Base-by-base conservation (phyloP, 148 eudicot genomes). In the Fagopyrum tataricum region DNA sequence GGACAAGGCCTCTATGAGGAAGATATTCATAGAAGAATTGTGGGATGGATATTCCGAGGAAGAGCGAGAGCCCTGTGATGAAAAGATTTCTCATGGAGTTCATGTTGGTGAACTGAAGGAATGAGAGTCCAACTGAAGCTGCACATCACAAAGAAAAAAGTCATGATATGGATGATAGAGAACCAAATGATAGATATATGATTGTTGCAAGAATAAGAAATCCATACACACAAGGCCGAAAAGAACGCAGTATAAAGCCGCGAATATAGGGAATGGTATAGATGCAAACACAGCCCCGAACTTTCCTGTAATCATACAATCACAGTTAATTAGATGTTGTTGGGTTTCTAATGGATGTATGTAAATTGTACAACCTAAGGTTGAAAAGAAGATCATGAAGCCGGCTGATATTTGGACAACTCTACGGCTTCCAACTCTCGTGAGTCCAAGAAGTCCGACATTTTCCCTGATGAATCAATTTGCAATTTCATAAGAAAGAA, bases 391-490 rank as follows among this genome's bases (percentile, higher is more conserved):
- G 74, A 96, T 92, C 99, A 96, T 96, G 84, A 96, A 96, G 52
- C 86, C 99, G 72, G 99, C 99, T 69, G 99, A 96, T 49, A 96
- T 84, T 79, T 96, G 99, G 76, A 96, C 99, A 44, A 96, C 99
- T 84, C 99, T 86, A 24, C 99, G 94, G 74, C 99, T 96, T 82
- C 99, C 99, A 75, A 96, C 97, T 67, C 99, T 84, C 24, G 99
- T 96, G 61, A 96, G 87, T 74, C 99, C 99, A 67, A 96, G 92
- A 61, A 96, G 86, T 55, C 99, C 97, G 31, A 96, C 96, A 75
- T 96, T 96, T 85, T 96, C 97, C 81, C 97, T 92, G 72, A 48
- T 46, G 1, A 44, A 74, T 37, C 49, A 2, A 12, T 44, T 11
- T 64, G 71, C 18, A 9, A 43, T 7, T 11, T 8, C 20, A 13